Base-by-base conservation (phyloP, 2,329 filamentous ascomycete species). In the Fusarium globosum region DNA sequence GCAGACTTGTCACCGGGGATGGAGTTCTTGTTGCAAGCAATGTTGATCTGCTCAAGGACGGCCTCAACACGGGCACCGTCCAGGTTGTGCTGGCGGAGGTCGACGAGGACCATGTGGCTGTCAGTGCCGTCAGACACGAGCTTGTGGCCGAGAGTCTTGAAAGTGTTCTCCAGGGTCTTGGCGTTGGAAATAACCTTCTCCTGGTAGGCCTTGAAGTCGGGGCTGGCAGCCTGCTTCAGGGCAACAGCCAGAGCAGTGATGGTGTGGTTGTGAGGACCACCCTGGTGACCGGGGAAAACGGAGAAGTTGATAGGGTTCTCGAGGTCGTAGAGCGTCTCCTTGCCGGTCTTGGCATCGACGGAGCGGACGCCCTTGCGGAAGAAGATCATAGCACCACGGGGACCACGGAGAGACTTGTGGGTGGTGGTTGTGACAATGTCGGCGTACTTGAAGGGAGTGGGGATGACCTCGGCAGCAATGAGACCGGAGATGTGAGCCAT, bases 21-120 rank as follows among this genome's bases (percentile, higher is more conserved):
- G 69, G 94, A 93, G 91, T 99, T 99, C 92, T 99, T 99, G 92
- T 99, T 99, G 90, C 95, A 97, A 72, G 96, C 95, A 83, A 99
- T 97, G 88, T 97, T 97, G 86, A 98, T 96, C 84, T 97, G 93
- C 88, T 99, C 96, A 26, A 99, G 92, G 68, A 99, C 93, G 71
- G 94, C 92, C 89, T 99, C 96, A 46, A 98, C 93, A 83, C 96
- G 94, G 66, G 96, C 96, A 80, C 96, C 96, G 80, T 99, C 96
- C 23, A 99, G 91, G 73, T 86, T 88, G 82, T 94, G 90, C 81
- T 95, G 91, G 83, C 97, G 95, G 76, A 99, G 91, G 84, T 99
- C 96, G 70, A 99, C 85, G 65, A 99, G 92, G 55, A 99, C 95
- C 88, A 99, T 94, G 88, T 99, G 96, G 81, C 95, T 97, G 86